Evolutionary conservation across 768 basidiomycete species (phyloP), one percentile per base, ranked within the genome.

Genomic region (Auricularia sp.): DNA sequence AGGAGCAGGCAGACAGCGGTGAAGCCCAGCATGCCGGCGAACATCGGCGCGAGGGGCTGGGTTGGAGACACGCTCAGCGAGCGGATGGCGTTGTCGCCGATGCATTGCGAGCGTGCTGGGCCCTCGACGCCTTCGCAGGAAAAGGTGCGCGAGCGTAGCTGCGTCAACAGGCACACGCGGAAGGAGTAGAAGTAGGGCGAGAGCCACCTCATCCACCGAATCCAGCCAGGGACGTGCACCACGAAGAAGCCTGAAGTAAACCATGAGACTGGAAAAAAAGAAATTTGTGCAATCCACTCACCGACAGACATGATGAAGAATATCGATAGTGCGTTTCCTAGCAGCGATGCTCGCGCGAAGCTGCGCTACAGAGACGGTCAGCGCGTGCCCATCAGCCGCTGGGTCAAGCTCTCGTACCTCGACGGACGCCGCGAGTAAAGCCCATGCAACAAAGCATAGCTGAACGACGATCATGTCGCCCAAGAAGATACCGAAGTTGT

Each of bases 151-250:
- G 74, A 74, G 36, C 71, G 69, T 70, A 80, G 79, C 65, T 80
- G 79, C 0, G 73, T 73, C 2, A 74, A 74, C 0, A 73, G 74
- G 61, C 77, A 67, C 62, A 77, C 72, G 24, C 72, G 69, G 72
- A 75, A 77, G 4, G 72, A 75, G 67, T 78, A 79, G 68, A 76
- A 80, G 63, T 77, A 76, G 1, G 76, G 75, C 7, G 73, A 73
- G 62, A 79, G 71, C 71, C 74, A 80, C 18, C 75, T 68, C 24
- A 77, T 71, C 80, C 80, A 81, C 3, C 69, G 63, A 21, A 78
- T 69, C 68, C 75, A 79, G 14, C 68, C 69, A 2, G 69, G 70
- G 3, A 70, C 69, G 56, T 65, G 36, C 11, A 69, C 54, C 34
- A 66, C 66, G 51, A 67, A 34, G 65, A 68, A 72, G 16, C 73